Conservation (phyloP, 345 rosid genomes). For the Brassica juncea region DNA sequence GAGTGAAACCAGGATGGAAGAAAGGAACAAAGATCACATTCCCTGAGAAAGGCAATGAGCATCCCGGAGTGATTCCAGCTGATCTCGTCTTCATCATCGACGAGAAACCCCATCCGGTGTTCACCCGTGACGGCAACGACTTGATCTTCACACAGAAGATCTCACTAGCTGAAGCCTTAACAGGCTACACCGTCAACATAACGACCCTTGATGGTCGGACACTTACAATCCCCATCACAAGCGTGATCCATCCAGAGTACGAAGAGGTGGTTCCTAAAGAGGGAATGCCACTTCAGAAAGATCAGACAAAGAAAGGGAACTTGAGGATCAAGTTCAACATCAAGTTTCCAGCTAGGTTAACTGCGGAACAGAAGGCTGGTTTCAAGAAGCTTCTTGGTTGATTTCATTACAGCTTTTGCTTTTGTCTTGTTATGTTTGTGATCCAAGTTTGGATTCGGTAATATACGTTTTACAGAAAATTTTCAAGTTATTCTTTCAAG, state of each 20-base stretch:
- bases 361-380: conserved; percentile 56
- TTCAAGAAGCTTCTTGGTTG: conserved; percentile 50
- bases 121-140: conserved; percentile 63
- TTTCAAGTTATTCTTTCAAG: conserved; percentile 15
- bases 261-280: conserved; percentile 57
- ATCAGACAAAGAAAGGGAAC: conserved; percentile 58
- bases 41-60: conserved; percentile 54
- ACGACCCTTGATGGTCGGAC: conserved; percentile 61
- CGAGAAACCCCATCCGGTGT: conserved; percentile 63
- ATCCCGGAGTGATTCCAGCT: conserved; percentile 47
- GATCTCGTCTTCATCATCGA: conserved; percentile 59
- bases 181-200: conserved; percentile 53
- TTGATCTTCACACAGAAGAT: conserved; percentile 48
- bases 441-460: conserved; percentile 2
- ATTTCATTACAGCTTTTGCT: background rate
- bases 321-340: conserved; percentile 62
- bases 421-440: conserved; percentile 16
- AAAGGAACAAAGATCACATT: conserved; percentile 60
- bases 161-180: conserved; percentile 60
- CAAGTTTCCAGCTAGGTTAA: conserved; percentile 58
- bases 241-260: conserved; percentile 54
- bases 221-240: conserved; percentile 48
- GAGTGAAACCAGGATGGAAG: conserved; percentile 61
- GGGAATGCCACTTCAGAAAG: conserved; percentile 69
- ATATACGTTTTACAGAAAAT: background rate